Conservation (phyloP, 805 yeast genomes). For the Wickerhamomyces subpelliculosus region DNA sequence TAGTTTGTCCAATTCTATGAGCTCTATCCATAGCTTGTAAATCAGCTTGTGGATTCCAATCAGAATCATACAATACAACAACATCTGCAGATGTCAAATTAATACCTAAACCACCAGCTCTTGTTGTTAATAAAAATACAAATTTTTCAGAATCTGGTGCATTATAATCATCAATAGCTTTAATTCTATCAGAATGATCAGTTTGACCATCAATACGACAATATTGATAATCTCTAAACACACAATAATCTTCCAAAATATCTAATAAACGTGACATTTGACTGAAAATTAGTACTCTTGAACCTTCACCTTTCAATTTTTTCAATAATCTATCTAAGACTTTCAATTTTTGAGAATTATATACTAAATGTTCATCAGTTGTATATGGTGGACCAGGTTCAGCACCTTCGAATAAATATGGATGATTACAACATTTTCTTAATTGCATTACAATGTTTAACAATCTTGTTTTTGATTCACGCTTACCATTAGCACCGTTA, state of each 20-base stretch:
- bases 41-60: constrained; percentile 89
- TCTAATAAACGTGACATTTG: constrained; percentile 83
- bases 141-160: constrained; percentile 68
- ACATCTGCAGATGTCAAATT: constrained; percentile 76
- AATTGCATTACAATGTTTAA: constrained; percentile 80
- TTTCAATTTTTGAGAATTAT: constrained; percentile 63
- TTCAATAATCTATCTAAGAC: constrained; percentile 62
- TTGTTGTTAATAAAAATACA: constrained; percentile 68
- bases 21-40: constrained; percentile 89
- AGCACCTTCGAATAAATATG: constrained; percentile 79
- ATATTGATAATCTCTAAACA: constrained; percentile 59
- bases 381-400: constrained; percentile 88
- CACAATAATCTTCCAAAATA: constrained; percentile 73
- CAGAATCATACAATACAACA: constrained; percentile 71
- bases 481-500: constrained; percentile 71
- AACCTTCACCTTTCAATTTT: constrained; percentile 59
- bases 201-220: constrained; percentile 84
- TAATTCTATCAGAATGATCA: constrained; percentile 68
- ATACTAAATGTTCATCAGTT: constrained; percentile 76
- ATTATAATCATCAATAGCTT: constrained; percentile 73
- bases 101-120: constrained; percentile 90
- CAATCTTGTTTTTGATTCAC: constrained; percentile 69
- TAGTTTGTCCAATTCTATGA: constrained; percentile 81
- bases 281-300: constrained; percentile 71
- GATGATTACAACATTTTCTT: constrained; percentile 81